phyloP scores from a whole-genome alignment of 306 rosid species.

The Rosa persica region DNA sequence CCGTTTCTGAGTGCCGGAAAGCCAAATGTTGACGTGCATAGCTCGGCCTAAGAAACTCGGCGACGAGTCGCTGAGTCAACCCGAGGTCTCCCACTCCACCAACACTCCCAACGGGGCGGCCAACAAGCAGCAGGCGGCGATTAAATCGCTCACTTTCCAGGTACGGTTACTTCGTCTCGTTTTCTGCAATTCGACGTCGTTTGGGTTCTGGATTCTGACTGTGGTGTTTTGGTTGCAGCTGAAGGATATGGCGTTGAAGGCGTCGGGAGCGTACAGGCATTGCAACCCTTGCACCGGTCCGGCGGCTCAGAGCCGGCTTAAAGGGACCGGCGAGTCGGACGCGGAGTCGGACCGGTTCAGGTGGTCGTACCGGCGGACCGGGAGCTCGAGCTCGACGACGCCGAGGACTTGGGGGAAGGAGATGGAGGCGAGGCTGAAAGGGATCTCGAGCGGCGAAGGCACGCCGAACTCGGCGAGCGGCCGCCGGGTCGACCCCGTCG shows the following conservation, averaged over 20 bases:
- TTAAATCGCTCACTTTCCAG: slow-evolving; percentile 83
- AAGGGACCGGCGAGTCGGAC: slow-evolving; percentile 54
- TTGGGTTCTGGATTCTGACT: not conserved
- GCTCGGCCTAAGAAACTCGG: slow-evolving; percentile 88
- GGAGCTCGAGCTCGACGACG: slow-evolving; percentile 74
- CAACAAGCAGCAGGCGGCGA: slow-evolving; percentile 51
- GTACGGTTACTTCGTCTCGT: slow-evolving; percentile 8
- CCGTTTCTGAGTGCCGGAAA: not conserved
- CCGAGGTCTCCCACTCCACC: slow-evolving; percentile 60
- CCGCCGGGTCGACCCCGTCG: slow-evolving; percentile 67
- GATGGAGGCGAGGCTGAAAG: slow-evolving; percentile 89
- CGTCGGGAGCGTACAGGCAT: slow-evolving; percentile 81
- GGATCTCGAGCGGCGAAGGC: slow-evolving; percentile 86
- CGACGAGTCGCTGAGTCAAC: slow-evolving; percentile 54
- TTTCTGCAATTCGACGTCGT: not conserved
- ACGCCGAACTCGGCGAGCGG: slow-evolving; percentile 77
- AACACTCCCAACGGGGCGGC: slow-evolving; percentile 30
- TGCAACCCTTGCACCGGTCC: slow-evolving; percentile 81
- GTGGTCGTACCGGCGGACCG: slow-evolving; percentile 73
- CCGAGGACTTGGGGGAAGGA: slow-evolving; percentile 89
- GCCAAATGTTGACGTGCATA: slow-evolving; percentile 79
- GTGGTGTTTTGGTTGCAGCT: slow-evolving; percentile 36
- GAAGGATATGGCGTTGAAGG: slow-evolving; percentile 92
- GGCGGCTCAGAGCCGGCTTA: slow-evolving; percentile 34
- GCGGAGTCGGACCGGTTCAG: slow-evolving; percentile 73